phyloP scores from a whole-genome alignment of 352 stramenopile species.

The Pythium angustatum region DNA sequence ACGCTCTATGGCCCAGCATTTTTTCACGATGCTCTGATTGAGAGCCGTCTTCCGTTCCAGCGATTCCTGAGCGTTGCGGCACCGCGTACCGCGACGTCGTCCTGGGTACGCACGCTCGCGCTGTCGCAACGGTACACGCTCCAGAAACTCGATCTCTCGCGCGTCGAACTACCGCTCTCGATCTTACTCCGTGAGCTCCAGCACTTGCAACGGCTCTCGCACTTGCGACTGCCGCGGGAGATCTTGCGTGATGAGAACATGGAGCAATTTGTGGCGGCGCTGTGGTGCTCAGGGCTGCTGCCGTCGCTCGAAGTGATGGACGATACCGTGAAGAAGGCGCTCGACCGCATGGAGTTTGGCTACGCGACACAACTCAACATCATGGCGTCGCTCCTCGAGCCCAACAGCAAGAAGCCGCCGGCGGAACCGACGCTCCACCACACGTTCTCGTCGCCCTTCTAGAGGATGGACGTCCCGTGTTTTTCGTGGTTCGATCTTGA shows the following conservation, averaged over 20 bases:
- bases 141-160: slow-evolving; percentile 65
- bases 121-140: slow-evolving; percentile 54
- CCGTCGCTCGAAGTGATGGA: slow-evolving; percentile 57
- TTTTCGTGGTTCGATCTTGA: too few relatives aligned
- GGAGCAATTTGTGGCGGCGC: slow-evolving; percentile 68
- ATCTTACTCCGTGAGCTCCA: slow-evolving; percentile 62
- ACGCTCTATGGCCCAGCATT: slow-evolving; percentile 49
- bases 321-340: slow-evolving; percentile 51
- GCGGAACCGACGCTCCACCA: slow-evolving; percentile 6
- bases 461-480: too few relatives aligned
- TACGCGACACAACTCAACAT: slow-evolving; percentile 75
- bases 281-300: slow-evolving; percentile 56
- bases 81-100: slow-evolving; percentile 49
- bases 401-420: slow-evolving; percentile 3
- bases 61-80: slow-evolving; percentile 69
- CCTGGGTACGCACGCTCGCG: slow-evolving; percentile 62
- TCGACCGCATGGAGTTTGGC: slow-evolving; percentile 69
- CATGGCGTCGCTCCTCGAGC: slow-evolving; percentile 55
- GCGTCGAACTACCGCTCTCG: slow-evolving; percentile 52
- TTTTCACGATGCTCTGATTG: slow-evolving; percentile 48
- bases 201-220: slow-evolving; percentile 53
- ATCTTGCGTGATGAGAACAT: slow-evolving; percentile 74
- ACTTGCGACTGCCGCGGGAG: slow-evolving; percentile 60
- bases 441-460: slow-evolving; percentile 25
- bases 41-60: slow-evolving; percentile 46